Evolutionary conservation across 2,329 filamentous ascomycete genomes (phyloP).

Genomic region (Colletotrichum sidae): DNA sequence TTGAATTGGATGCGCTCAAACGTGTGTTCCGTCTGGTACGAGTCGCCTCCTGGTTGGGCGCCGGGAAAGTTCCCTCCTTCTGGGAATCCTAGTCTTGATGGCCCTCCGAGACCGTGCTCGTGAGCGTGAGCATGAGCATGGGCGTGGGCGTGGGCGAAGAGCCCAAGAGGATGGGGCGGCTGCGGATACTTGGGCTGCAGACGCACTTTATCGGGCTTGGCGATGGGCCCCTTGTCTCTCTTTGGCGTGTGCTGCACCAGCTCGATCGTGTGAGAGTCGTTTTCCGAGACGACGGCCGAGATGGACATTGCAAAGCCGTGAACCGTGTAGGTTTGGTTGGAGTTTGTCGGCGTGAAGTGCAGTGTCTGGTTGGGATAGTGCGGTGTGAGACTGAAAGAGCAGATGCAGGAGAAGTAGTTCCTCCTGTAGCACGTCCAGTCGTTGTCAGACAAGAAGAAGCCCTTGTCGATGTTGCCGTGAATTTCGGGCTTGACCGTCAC

Average conservation of each 20-base stretch:
- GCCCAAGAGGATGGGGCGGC: constrained; percentile 55
- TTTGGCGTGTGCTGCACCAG: constrained; percentile 93
- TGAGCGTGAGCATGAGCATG: constrained; percentile 45
- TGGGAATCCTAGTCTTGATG: constrained; percentile 46
- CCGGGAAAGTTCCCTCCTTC: constrained; percentile 49
- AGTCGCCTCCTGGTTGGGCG: constrained; percentile 45
- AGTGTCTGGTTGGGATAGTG: constrained; percentile 58
- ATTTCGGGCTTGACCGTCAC: constrained; percentile 77
- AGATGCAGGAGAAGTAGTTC: constrained; percentile 90
- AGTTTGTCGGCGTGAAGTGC: constrained; percentile 62
- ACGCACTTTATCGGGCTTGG: constrained; percentile 76
- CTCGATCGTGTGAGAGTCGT: constrained; percentile 81
- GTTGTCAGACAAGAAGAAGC: constrained; percentile 83
- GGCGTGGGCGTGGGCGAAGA: constrained; percentile 44
- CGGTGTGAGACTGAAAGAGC: constrained; percentile 79
- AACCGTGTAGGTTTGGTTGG: constrained; percentile 71
- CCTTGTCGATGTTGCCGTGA: constrained; percentile 85
- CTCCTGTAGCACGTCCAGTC: constrained; percentile 94
- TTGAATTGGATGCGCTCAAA: constrained; percentile 97
- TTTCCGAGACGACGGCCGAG: constrained; percentile 83
- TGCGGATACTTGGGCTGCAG: constrained; percentile 75
- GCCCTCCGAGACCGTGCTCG: constrained; percentile 47
- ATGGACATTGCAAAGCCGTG: constrained; percentile 85
- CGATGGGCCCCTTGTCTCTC: constrained; percentile 86
- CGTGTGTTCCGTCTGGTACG: constrained; percentile 65